These are phyloP conservation scores for Triticum timopheevii DNA, from an alignment of 176 grass and related monocot genomes.

Conservation along the genomic window DNA sequence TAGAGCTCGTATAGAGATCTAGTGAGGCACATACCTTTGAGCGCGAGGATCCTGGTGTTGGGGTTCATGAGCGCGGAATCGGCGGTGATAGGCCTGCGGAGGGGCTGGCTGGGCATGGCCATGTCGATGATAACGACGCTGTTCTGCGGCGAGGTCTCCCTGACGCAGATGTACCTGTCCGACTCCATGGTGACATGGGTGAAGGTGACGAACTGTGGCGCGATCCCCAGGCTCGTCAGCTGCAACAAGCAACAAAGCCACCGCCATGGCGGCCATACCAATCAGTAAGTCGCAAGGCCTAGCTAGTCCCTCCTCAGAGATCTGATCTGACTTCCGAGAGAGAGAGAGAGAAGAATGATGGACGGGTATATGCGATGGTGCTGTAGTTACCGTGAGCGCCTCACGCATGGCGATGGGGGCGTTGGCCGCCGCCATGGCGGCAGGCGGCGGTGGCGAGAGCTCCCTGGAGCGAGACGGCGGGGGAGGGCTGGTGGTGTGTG, in stretches of 20 bases:
- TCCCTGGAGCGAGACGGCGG: background rate
- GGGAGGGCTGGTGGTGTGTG: background rate
- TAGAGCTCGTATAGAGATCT: background rate
- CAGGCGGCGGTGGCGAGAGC: conserved; percentile 4
- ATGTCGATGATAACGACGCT: conserved; percentile 98
- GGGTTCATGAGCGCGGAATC: conserved; percentile 99
- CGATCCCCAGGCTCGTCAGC: conserved; percentile 91
- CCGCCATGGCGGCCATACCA: background rate
- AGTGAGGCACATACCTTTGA: conserved; percentile 63
- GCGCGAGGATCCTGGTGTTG: conserved; percentile 90
- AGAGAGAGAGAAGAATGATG: background rate
- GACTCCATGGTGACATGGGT: conserved; percentile 99
- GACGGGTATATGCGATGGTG: background rate
- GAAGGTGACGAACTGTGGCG: conserved; percentile 96
- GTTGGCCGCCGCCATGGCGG: conserved; percentile 94
- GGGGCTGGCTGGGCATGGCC: conserved; percentile 91
- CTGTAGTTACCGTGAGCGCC: conserved; percentile 67
- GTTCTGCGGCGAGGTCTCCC: conserved; percentile 97
- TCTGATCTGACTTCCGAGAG: background rate
- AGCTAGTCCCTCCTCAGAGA: conserved; percentile 1
- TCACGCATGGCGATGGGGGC: conserved; percentile 95
- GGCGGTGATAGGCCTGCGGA: conserved; percentile 92
- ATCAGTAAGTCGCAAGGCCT: background rate
- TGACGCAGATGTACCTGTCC: conserved; percentile 96
- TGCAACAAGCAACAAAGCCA: conserved; percentile 30